Evolutionary conservation across 2,329 filamentous ascomycete species (phyloP), one percentile per base, ranked within the genome.

Genomic region (Purpureocillium takamizusanense): DNA sequence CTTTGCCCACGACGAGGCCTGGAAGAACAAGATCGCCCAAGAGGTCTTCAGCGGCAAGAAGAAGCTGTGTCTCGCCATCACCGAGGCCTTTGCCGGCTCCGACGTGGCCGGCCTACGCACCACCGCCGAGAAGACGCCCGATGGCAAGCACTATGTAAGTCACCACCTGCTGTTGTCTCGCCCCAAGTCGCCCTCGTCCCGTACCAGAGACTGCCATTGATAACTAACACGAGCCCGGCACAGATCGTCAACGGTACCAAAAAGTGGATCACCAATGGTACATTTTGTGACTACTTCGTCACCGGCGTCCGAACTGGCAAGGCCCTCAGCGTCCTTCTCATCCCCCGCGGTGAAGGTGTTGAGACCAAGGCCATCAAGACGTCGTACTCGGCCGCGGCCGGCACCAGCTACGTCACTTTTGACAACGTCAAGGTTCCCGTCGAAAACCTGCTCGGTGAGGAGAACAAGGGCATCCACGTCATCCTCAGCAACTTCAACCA

Each of bases 401-500:
- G 78, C 15, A 92, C 86, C 0, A 76, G 84, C 3, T 90, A 76
- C 57, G 75, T 94, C 51, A 85, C 86, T 36, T 90, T 86, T 58
- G 83, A 89, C 61, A 84, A 92, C 48, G 86, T 89, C 60, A 88
- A 87, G 66, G 86, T 94, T 0, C 86, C 87, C 0, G 81, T 78
- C 0, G 74, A 79, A 55, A 81, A 92, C 59, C 66, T 94, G 13
- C 67, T 94, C 6, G 87, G 87, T 44, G 68, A 85, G 55, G 86
- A 94, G 63, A 78, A 92, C 68, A 85, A 90, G 65, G 87, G 87
- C 7, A 89, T 94, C 54, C 74, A 81, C 44, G 84, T 92, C 23
- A 86, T 94, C 54, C 66, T 92, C 55, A 78, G 75, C 63, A 94
- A 94, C 65, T 94, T 94, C 67, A 92, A 92, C 69, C 85, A 92